Conservation (phyloP, 2,329 filamentous ascomycete species). For the Ceratocystiopsis sp. region DNA sequence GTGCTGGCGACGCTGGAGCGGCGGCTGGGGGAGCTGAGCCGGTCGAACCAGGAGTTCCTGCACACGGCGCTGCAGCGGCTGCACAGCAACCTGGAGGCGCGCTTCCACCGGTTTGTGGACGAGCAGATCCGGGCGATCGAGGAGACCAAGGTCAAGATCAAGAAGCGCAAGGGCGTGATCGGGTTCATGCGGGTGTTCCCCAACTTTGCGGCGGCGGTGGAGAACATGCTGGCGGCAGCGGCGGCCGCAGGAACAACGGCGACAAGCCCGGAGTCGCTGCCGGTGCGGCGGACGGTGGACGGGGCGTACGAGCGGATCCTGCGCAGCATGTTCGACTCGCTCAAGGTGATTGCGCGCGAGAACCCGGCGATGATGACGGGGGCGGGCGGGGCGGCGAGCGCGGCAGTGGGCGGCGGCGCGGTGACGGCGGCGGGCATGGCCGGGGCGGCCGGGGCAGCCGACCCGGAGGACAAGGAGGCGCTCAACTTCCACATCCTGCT, state of each 20-base stretch:
- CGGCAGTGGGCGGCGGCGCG: not conserved
- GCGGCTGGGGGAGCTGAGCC: conserved; percentile 61
- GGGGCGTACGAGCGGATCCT: conserved; percentile 78
- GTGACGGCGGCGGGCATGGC: not conserved
- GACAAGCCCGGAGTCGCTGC: conserved; percentile 24
- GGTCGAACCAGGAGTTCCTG: conserved; percentile 87
- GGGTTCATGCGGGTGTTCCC: conserved; percentile 91
- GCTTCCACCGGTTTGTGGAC: conserved; percentile 80
- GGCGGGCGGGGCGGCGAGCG: conserved; percentile 24
- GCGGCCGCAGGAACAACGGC: conserved; percentile 24
- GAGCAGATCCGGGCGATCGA: conserved; percentile 92
- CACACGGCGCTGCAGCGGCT: conserved; percentile 62
- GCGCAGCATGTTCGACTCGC: conserved; percentile 90
- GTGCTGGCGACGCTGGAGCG: conserved; percentile 67
- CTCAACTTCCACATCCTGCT: conserved; percentile 94
- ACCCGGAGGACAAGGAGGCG: conserved; percentile 82
- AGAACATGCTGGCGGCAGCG: conserved; percentile 57
- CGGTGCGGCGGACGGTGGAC: conserved; percentile 63
- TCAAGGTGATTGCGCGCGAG: conserved; percentile 79
- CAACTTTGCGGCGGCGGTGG: conserved; percentile 62
- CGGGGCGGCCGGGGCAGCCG: conserved; percentile 21
- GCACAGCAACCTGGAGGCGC: conserved; percentile 53
- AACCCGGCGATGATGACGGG: conserved; percentile 27
- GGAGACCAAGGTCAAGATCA: conserved; percentile 97
- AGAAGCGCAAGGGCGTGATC: conserved; percentile 94